A percentile compares a stretch with the other conserved stretches of the same genome.
These are phyloP conservation scores for Alternaria ethzedia DNA, from an alignment of 2,329 filamentous ascomycete genomes.

Conservation along the genomic window DNA sequence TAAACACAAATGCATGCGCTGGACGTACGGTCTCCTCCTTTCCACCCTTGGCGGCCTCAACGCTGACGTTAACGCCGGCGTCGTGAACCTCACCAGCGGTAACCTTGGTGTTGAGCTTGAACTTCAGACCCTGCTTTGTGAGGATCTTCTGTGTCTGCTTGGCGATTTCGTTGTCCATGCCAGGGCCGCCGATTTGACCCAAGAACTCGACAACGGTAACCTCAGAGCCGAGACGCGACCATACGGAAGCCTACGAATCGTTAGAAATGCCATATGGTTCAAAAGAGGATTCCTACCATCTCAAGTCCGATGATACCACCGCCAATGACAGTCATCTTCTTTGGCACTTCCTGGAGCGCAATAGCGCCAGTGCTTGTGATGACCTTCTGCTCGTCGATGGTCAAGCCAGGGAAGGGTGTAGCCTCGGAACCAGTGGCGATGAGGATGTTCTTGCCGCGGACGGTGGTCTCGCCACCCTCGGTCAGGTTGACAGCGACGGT, in stretches of 20 bases:
- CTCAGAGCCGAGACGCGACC: slow-evolving; percentile 90
- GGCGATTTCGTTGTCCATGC: slow-evolving; percentile 94
- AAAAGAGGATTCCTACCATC: slow-evolving; percentile 66
- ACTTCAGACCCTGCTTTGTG: slow-evolving; percentile 95
- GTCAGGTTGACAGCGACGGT: slow-evolving; percentile 88
- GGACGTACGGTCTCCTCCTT: slow-evolving; percentile 83
- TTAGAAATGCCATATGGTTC: slow-evolving; percentile 22
- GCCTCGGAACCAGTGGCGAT: slow-evolving; percentile 96
- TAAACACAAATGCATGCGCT: neutral
- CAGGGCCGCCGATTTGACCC: slow-evolving; percentile 93
- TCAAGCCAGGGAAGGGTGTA: slow-evolving; percentile 93
- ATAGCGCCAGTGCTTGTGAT: slow-evolving; percentile 96
- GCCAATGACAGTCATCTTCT: slow-evolving; percentile 96
- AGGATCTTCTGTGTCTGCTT: slow-evolving; percentile 93
- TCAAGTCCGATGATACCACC: slow-evolving; percentile 98
- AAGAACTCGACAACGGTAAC: slow-evolving; percentile 98
- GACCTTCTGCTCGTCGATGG: slow-evolving; percentile 97
- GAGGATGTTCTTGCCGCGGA: slow-evolving; percentile 95
- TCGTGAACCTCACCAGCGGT: slow-evolving; percentile 80
- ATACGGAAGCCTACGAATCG: slow-evolving; percentile 73
- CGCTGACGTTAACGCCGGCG: slow-evolving; percentile 77
- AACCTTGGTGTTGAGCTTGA: slow-evolving; percentile 98
- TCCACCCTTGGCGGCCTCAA: slow-evolving; percentile 94
- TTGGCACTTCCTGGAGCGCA: slow-evolving; percentile 85
- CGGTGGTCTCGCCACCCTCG: slow-evolving; percentile 87